phyloP scores from a whole-genome alignment of 345 rosid species.

The Acer campestre region DNA sequence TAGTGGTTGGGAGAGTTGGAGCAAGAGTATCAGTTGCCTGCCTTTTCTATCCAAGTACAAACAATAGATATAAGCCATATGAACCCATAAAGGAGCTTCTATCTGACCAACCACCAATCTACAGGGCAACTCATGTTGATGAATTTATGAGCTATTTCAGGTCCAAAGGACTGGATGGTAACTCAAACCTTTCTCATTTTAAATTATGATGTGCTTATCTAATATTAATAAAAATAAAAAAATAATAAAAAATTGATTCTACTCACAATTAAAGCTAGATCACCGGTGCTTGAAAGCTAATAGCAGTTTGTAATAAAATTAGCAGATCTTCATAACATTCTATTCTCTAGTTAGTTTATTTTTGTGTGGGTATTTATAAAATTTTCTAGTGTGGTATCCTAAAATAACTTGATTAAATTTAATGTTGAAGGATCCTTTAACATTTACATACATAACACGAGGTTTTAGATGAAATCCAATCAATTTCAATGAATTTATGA shows the following conservation, averaged over 20 bases:
- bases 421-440: no score
- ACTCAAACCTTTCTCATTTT: slow-evolving; percentile 40
- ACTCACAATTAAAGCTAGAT: neutral
- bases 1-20: slow-evolving; percentile 19
- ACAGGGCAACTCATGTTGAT: slow-evolving; percentile 35
- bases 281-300: neutral
- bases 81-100: slow-evolving; percentile 48
- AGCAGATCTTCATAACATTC: neutral
- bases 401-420: no score
- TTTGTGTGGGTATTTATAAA: no score
- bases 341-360: neutral
- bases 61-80: slow-evolving; percentile 28
- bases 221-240: no score
- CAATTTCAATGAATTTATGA: no score
- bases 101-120: slow-evolving; percentile 32
- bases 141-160: slow-evolving; percentile 40
- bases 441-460: no score
- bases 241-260: neutral
- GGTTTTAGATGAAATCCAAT: no score
- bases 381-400: no score
- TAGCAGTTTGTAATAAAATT: neutral
- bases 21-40: slow-evolving; percentile 40
- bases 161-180: slow-evolving; percentile 47
- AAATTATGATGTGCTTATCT: slow-evolving; percentile 18
- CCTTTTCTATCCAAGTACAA: slow-evolving; percentile 42